phyloP scores from a whole-genome alignment of 306 rosid species.

The Crataegus laevigata region DNA sequence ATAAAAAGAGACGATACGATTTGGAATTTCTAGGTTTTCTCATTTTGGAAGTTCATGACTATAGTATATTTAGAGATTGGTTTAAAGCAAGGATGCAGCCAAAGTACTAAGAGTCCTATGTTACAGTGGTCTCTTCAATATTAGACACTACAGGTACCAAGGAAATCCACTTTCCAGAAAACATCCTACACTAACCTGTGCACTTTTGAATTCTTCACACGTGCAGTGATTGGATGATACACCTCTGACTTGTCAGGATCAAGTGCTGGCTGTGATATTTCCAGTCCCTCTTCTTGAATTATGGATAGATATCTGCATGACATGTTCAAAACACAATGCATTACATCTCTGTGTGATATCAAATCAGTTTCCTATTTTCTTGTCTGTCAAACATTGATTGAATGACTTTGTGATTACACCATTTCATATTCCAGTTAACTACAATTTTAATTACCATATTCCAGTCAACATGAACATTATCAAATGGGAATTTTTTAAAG shows the following conservation, averaged over 20 bases:
- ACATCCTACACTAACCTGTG: constrained; percentile 55
- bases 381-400: not conserved
- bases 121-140: not conserved
- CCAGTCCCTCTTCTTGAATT: constrained; percentile 73
- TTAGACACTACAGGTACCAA: not conserved
- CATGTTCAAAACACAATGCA: constrained; percentile 5
- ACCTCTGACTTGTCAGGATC: constrained; percentile 77
- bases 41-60: no score
- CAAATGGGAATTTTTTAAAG: not conserved
- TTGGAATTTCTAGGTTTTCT: no score
- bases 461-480: no score
- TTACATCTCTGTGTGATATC: not conserved
- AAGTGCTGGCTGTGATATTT: constrained; percentile 96
- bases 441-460: not conserved
- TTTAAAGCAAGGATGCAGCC: not conserved
- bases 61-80: not conserved
- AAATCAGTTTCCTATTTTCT: not conserved
- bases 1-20: no score
- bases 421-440: not conserved
- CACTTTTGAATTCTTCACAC: constrained; percentile 50
- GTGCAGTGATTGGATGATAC: constrained; percentile 77
- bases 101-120: not conserved
- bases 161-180: not conserved
- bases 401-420: not conserved
- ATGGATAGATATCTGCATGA: constrained; percentile 67